A percentile compares a stretch with the other conserved stretches of the same genome.
Conservation (phyloP, 768 basidiomycete species). For the Collybia sp. region DNA sequence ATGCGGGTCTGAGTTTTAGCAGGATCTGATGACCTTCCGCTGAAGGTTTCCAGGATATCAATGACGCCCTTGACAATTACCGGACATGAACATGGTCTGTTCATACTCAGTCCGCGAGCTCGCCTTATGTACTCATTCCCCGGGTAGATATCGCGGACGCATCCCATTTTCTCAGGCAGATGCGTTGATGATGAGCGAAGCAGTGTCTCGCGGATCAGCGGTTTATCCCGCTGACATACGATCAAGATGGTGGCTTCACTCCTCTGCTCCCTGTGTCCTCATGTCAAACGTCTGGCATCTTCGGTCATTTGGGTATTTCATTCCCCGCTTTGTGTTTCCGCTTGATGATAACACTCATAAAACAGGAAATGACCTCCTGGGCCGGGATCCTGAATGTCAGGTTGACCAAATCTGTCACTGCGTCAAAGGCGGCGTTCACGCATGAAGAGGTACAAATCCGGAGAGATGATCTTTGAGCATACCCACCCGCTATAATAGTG, state of each 20-base stretch:
- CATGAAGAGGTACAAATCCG: conserved; percentile 94
- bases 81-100: conserved; percentile 97
- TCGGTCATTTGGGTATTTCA: conserved; percentile 85
- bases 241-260: conserved; percentile 96
- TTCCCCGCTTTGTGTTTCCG: not conserved
- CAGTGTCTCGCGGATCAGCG: conserved; percentile 92
- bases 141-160: no score
- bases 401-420: conserved; percentile 95
- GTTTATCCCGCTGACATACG: conserved; percentile 98
- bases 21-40: not conserved
- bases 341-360: conserved; percentile 6
- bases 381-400: conserved; percentile 87
- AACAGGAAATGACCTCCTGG: conserved; percentile 87
- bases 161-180: conserved; percentile 92
- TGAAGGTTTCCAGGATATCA: conserved; percentile 93
- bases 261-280: conserved; percentile 86
- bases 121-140: not conserved
- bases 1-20: conserved; percentile 5
- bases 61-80: conserved; percentile 85
- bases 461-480: conserved; percentile 82
- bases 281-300: conserved; percentile 93
- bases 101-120: conserved; percentile 31
- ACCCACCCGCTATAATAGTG: not conserved
- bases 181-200: conserved; percentile 95
- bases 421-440: conserved; percentile 93